Evolutionary conservation across 1,139 yeast genomes (phyloP).

Genomic region (Pichia terricola): DNA sequence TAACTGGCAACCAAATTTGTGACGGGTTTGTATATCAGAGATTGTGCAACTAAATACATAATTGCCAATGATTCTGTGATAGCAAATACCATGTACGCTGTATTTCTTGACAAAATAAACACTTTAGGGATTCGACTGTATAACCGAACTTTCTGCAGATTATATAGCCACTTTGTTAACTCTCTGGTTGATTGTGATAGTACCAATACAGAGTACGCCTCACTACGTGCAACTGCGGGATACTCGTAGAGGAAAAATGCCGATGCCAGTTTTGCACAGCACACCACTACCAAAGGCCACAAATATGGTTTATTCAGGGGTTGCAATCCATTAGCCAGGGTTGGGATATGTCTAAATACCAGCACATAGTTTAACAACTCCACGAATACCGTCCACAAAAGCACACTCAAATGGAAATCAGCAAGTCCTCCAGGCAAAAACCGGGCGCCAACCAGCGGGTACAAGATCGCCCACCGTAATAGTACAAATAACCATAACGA

Average conservation of each 20-base stretch:
- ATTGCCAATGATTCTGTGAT: slow-evolving; percentile 3
- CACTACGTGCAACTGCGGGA: slow-evolving; percentile 3
- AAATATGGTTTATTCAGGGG: not conserved
- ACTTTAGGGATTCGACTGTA: slow-evolving; percentile 2
- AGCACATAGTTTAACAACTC: slow-evolving; percentile 5
- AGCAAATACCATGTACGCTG: slow-evolving; percentile 1
- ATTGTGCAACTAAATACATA: slow-evolving; percentile 4
- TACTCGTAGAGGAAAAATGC: slow-evolving; percentile 3
- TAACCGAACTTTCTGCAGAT: slow-evolving; percentile 7
- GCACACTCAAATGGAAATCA: slow-evolving; percentile 7
- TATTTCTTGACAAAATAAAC: not conserved
- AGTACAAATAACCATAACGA: slow-evolving; percentile 7
- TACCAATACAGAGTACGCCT: slow-evolving; percentile 3
- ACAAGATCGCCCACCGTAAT: slow-evolving; percentile 2
- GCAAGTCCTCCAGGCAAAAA: slow-evolving; percentile 12
- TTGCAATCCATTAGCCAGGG: not conserved
- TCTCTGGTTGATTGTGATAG: slow-evolving; percentile 6
- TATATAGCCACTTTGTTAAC: slow-evolving; percentile 7
- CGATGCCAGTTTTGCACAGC: not conserved
- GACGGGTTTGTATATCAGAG: slow-evolving; percentile 3
- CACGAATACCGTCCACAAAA: not conserved
- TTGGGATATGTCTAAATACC: slow-evolving; percentile 3
- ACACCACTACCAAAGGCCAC: not conserved
- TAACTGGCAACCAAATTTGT: not conserved
- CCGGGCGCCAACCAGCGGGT: slow-evolving; percentile 8